Base-by-base conservation (phyloP, 371 early-diverging fungal species). In the Rhizopus delemar region DNA sequence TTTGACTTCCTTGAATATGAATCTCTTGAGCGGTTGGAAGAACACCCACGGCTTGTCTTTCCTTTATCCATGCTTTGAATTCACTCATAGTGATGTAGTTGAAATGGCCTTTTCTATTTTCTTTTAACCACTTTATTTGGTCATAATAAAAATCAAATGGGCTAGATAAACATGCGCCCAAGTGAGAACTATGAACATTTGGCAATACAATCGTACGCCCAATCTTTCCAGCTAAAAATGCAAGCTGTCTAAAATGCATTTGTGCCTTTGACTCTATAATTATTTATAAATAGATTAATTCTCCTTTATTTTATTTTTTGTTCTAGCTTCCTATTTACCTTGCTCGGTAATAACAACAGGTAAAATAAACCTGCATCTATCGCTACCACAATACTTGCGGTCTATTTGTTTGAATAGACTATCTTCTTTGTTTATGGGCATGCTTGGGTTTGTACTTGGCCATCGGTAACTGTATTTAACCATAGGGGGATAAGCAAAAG, bases 201-300 rank as follows among this genome's bases (percentile, higher is more conserved):
- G 75, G 75, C 22, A 75, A 53, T 0, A 75, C 71, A 16, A 75
- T 60, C 4, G 72, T 75, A 5, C 75, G 60, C 9, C 52, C 52
- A 13, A 75, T 33, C 16, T 57, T 55, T 11, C 70, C 69, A 2
- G 75, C 67, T 11, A 69, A 34, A 36, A 67, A 75, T 9, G 75
- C 65, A 16, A 74, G 43, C 41, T 74, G 71, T 41, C 74, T 65
- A 31, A 74, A 68, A 56, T 74, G 74, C n/a, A 65, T 31, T 53
- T 74, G 74, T 8, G 74, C 65, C 35, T 75, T 74, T 38, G 77
- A 71, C 63, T 80, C 81, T 77, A 29, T 43, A 45, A 9, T 41
- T 55, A 8, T 43, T 43, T 15, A 15, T 5, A 15, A 15, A 43
- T 5, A 43, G n/a, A 15, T 5, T 8, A 43, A 13, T 13, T 8